Conservation (phyloP, 768 basidiomycete species). For the Amanita polypyramis region DNA sequence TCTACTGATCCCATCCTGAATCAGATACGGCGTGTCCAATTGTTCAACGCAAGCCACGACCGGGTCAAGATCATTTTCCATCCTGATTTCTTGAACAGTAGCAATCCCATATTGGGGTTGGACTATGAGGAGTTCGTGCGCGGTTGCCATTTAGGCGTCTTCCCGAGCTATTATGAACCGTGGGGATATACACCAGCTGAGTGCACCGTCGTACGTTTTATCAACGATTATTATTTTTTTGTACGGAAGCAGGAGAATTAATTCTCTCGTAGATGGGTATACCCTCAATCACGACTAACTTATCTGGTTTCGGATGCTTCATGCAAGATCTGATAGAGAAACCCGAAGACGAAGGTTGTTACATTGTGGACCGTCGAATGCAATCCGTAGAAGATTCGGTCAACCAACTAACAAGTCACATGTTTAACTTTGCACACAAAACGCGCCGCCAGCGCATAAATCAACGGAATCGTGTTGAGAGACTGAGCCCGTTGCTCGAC, state of each 20-base stretch:
- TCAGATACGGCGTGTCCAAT: slow-evolving; percentile 86
- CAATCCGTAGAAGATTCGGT: slow-evolving; percentile 90
- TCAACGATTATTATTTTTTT: not conserved
- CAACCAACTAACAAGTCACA: slow-evolving; percentile 63
- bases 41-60: slow-evolving; percentile 84
- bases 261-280: slow-evolving; percentile 74
- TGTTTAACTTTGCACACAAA: slow-evolving; percentile 71
- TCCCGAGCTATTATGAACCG: slow-evolving; percentile 95
- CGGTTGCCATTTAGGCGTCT: slow-evolving; percentile 96
- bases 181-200: slow-evolving; percentile 98
- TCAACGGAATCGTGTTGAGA: slow-evolving; percentile 95
- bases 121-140: slow-evolving; percentile 99
- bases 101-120: slow-evolving; percentile 93
- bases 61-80: slow-evolving; percentile 98
- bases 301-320: slow-evolving; percentile 97
- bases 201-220: slow-evolving; percentile 79
- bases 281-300: slow-evolving; percentile 92
- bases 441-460: slow-evolving; percentile 96
- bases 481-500: slow-evolving; percentile 85
- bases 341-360: slow-evolving; percentile 91
- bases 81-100: slow-evolving; percentile 95
- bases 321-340: slow-evolving; percentile 97
- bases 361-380: slow-evolving; percentile 88
- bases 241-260: not conserved
- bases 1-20: slow-evolving; percentile 85